A percentile compares a stretch with the other conserved stretches of the same genome.
These are phyloP conservation scores for Leishmania braziliensis DNA, from an alignment of 208 protist genomes.

Conservation along the genomic window DNA sequence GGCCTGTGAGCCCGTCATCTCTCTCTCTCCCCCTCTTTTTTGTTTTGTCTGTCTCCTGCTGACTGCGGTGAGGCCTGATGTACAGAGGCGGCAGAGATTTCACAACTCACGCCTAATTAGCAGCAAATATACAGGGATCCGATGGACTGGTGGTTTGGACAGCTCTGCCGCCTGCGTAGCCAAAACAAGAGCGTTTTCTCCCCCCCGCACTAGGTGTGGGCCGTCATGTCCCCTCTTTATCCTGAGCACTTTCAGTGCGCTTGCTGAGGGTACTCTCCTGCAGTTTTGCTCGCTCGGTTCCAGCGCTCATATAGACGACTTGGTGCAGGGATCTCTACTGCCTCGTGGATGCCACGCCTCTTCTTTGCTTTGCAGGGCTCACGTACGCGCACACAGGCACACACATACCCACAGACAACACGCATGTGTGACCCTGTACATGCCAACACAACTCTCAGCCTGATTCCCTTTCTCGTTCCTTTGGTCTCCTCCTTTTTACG, in stretches of 20 bases:
- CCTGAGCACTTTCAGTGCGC: neutral
- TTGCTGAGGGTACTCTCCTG: neutral
- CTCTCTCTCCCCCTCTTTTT: neutral
- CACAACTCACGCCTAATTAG: neutral
- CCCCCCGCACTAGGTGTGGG: neutral
- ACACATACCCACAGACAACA: too few relatives aligned
- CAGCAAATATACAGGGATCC: neutral
- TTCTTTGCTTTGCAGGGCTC: neutral
- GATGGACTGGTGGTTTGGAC: neutral
- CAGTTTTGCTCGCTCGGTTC: neutral
- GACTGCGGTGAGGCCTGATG: neutral
- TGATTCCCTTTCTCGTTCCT: neutral
- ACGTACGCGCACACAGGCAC: neutral
- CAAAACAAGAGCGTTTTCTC: neutral
- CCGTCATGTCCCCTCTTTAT: neutral
- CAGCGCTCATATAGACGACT: neutral
- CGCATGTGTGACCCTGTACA: neutral
- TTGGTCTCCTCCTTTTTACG: neutral
- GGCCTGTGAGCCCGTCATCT: neutral
- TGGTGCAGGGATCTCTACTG: neutral
- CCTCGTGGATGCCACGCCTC: neutral
- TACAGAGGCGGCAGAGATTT: neutral
- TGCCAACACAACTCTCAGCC: neutral
- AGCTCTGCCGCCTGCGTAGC: neutral
- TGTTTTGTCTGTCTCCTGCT: neutral